phyloP scores from a whole-genome alignment of 2,329 filamentous ascomycete genomes.

The Hypoxylon sp. region DNA sequence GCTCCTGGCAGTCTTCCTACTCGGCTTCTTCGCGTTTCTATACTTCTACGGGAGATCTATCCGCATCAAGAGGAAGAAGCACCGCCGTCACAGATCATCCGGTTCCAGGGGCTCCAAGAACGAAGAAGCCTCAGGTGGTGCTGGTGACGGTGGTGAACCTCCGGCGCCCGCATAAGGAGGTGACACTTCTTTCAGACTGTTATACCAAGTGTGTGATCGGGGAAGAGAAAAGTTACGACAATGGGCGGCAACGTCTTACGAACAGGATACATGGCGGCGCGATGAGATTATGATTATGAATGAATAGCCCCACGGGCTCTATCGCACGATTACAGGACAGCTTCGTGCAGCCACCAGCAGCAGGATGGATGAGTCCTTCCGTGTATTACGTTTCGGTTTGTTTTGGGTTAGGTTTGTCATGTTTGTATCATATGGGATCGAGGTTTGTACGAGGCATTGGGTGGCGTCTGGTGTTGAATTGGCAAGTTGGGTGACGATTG shows the following conservation, averaged over 20 bases:
- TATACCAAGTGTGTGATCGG: conserved; percentile 3
- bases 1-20: conserved; percentile 35
- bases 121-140: conserved; percentile 14
- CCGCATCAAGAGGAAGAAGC: conserved; percentile 27
- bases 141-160: conserved; percentile 18
- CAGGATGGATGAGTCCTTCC: conserved; percentile 11
- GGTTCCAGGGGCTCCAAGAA: conserved; percentile 27
- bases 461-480: conserved; percentile 27
- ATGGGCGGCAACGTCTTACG: not conserved
- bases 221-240: not conserved
- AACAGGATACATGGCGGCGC: not conserved
- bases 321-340: conserved; percentile 24
- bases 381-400: conserved; percentile 13
- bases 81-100: conserved; percentile 27
- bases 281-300: conserved; percentile 3
- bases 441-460: conserved; percentile 23
- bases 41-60: conserved; percentile 38
- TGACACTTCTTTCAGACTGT: not conserved
- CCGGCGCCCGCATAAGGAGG: conserved; percentile 20
- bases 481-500: conserved; percentile 13
- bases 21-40: conserved; percentile 31
- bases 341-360: conserved; percentile 23
- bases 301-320: conserved; percentile 1
- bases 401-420: conserved; percentile 13
- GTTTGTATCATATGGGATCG: conserved; percentile 27